Conservation (phyloP, 164 flowering plant species). For the Berberis thunbergii region DNA sequence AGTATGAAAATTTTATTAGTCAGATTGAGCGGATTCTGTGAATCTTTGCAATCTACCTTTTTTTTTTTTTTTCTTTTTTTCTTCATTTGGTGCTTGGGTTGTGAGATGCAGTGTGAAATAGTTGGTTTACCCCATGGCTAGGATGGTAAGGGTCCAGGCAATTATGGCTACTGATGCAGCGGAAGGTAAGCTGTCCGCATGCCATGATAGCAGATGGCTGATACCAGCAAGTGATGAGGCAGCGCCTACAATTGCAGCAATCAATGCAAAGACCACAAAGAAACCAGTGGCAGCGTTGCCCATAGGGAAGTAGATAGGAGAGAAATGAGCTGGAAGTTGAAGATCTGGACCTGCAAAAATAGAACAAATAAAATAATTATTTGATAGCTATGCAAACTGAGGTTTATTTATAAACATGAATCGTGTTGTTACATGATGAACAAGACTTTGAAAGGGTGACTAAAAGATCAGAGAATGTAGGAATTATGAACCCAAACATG, state of each 20-base stretch:
- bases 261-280: conserved; percentile 59
- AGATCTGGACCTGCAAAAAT: conserved; percentile 47
- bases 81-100: no score
- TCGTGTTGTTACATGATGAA: no score
- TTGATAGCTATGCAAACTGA: no score
- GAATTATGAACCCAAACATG: no score
- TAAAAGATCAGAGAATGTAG: no score
- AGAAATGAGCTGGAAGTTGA: conserved; percentile 70
- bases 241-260: conserved; percentile 77
- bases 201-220: conserved; percentile 54
- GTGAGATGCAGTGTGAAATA: no score
- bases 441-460: no score
- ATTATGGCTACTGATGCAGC: conserved; percentile 59
- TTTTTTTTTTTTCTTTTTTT: no score
- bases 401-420: no score
- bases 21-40: no score
- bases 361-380: no score
- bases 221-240: conserved; percentile 59
- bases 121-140: conserved; percentile 67
- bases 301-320: conserved; percentile 83
- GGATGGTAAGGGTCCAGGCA: conserved; percentile 78
- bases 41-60: no score
- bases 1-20: background rate
- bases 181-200: conserved; percentile 47
- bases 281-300: conserved; percentile 91